These are phyloP conservation scores for Ceratocystis albifundus DNA, from an alignment of 2,329 filamentous ascomycete species.

Conservation along the genomic window DNA sequence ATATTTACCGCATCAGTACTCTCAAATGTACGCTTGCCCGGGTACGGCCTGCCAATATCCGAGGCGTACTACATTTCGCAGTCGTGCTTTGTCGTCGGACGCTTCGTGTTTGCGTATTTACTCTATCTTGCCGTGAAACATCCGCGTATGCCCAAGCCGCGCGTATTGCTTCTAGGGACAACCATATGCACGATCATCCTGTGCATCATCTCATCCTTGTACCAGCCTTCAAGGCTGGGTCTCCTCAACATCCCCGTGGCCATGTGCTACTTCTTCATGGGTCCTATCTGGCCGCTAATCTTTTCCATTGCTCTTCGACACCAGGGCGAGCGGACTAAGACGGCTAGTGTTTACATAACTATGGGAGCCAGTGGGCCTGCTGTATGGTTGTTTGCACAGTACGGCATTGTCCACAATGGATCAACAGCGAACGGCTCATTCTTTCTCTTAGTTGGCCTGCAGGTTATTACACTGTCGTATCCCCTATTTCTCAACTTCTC, in stretches of 20 bases:
- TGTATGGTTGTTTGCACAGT: constrained; percentile 63
- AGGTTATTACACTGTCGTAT: constrained; percentile 38
- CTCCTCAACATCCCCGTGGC: constrained; percentile 49
- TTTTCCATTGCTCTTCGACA: constrained; percentile 70
- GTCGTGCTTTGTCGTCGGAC: constrained; percentile 58
- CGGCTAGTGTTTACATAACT: constrained; percentile 65
- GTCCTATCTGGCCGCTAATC: constrained; percentile 71
- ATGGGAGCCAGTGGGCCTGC: constrained; percentile 63
- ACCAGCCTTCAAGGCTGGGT: constrained; percentile 41
- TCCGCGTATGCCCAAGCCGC: constrained; percentile 49
- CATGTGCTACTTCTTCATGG: constrained; percentile 69
- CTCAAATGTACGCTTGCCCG: constrained; percentile 26
- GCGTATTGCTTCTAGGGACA: constrained; percentile 48
- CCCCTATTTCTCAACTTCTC: constrained; percentile 39
- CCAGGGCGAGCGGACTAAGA: constrained; percentile 68
- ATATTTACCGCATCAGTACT: constrained; percentile 25
- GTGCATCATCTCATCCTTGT: constrained; percentile 29
- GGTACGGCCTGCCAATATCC: constrained; percentile 43
- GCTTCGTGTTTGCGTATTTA: constrained; percentile 55
- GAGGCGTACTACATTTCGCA: constrained; percentile 64
- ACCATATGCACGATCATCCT: constrained; percentile 49
- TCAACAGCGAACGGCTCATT: constrained; percentile 53
- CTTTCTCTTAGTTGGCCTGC: constrained; percentile 47
- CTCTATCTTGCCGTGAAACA: constrained; percentile 45
- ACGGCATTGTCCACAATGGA: constrained; percentile 50